Conservation (phyloP, 2,329 filamentous ascomycete genomes). For the Thelonectria discophora region DNA sequence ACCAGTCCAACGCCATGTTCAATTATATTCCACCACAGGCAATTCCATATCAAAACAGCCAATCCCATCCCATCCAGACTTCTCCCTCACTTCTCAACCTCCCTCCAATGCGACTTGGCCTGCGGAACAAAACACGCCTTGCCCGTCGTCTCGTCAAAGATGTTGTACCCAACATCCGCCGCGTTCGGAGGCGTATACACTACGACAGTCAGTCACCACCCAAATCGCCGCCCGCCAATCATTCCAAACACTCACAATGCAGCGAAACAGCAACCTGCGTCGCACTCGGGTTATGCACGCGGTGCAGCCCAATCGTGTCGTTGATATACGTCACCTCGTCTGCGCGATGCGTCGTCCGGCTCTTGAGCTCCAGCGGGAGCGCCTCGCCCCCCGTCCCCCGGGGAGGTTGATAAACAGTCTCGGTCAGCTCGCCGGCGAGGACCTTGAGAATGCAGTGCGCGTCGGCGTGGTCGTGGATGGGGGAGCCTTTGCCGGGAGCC, state of each 20-base stretch:
- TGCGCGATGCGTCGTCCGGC: constrained; percentile 7
- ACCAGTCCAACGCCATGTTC: too few relatives aligned
- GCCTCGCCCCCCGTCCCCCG: neutral
- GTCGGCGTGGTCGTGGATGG: constrained; percentile 22
- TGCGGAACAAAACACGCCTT: constrained; percentile 17
- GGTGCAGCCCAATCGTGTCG: constrained; percentile 18
- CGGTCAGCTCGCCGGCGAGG: constrained; percentile 13
- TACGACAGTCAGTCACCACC: neutral
- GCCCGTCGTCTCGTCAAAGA: constrained; percentile 16
- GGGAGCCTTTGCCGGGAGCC: constrained; percentile 20
- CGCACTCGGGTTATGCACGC: constrained; percentile 18
- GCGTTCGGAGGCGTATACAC: constrained; percentile 21
- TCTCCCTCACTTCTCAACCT: too few relatives aligned
- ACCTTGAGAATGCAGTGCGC: constrained; percentile 22
- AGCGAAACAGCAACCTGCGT: constrained; percentile 16
- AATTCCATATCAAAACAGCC: too few relatives aligned
- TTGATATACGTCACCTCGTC: constrained; percentile 19
- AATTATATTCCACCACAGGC: too few relatives aligned
- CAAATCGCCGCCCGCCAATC: too few relatives aligned
- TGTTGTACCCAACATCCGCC: constrained; percentile 16
- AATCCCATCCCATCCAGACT: too few relatives aligned
- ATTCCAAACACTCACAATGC: constrained; percentile 13
- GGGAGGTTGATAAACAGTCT: constrained; percentile 14
- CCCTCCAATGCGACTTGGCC: constrained; percentile 1
- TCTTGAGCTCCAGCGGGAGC: constrained; percentile 10